Base-by-base conservation (phyloP, 2,329 filamentous ascomycete species). In the Cyphellophora europaea region DNA sequence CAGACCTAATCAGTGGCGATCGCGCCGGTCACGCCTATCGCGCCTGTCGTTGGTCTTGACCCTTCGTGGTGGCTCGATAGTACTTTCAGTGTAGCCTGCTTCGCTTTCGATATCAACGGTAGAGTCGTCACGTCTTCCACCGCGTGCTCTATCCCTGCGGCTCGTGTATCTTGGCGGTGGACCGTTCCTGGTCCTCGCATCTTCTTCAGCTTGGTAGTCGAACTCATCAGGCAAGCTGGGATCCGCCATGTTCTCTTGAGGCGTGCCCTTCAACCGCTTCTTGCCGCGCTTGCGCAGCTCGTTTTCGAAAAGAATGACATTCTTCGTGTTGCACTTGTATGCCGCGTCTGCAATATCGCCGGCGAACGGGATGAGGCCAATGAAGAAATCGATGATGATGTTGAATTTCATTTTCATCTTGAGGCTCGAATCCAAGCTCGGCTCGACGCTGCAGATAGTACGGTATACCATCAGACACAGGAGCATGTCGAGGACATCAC, bases 381-480 rank as follows among this genome's bases (percentile, higher is more conserved):
- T 55, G 29, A 65, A 21, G 34, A 66, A 65, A 37, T 65, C 65
- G 14, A 71, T 44, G 11, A 64, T 50, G 37, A 95, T 74, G 59
- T 94, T 93, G 52, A 87, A 59, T 44, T 87, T 57, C 91, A 98
- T 96, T 37, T 73, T 67, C 32, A 89, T 59, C 6, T 57, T 52
- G 4, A 57, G 45, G 2, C 80, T 79, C 4, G 40, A 11, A 16
- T 38, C 32, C 27, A 96, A 72, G 11, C 83, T 84, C 32, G 83
- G 84, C 34, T 93, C 81, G 31, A 93, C 69, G 42, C 79, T 71
- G 42, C 70, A 68, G 59, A 84, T 88, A 15, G 77, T 78, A 41
- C 69, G 71, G 44, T 93, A 67, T 6, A 96, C 77, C 61, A 83
- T 76, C 41, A 86, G 58, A 6, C 84, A 82, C 52, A 95, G 69